Evolutionary conservation across 345 rosid species (phyloP).

Genomic region (Eutrema japonicum): DNA sequence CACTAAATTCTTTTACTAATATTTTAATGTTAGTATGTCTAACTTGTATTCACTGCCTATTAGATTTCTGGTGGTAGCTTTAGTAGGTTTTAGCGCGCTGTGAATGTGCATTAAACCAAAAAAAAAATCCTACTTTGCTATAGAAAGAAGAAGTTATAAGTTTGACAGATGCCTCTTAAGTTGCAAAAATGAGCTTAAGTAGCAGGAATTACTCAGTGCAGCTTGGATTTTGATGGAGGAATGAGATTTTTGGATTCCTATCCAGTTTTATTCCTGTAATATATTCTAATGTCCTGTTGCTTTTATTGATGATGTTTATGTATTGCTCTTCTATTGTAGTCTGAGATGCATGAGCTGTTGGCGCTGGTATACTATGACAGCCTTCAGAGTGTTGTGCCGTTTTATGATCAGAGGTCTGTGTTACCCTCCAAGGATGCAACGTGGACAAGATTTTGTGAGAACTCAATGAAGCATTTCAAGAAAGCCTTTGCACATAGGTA

Average conservation of each 20-base stretch:
- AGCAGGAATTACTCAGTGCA: conserved; percentile 14
- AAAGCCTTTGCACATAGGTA: conserved; percentile 88
- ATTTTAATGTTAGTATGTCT: conserved; percentile 18
- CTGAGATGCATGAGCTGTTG: conserved; percentile 91
- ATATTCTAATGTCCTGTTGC: conserved; percentile 5
- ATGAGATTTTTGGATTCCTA: conserved; percentile 9
- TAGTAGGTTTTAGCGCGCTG: conserved; percentile 9
- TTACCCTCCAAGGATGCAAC: conserved; percentile 79
- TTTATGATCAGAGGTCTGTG: conserved; percentile 82
- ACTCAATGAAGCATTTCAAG: conserved; percentile 84
- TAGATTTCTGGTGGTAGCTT: conserved; percentile 28
- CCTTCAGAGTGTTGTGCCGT: conserved; percentile 96
- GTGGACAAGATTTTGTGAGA: conserved; percentile 79
- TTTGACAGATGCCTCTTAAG: conserved; percentile 4
- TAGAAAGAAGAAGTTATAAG: conserved; percentile 18
- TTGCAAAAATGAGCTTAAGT: conserved; percentile 3
- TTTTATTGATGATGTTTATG: conserved; percentile 37
- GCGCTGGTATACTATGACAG: conserved; percentile 97
- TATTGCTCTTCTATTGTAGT: conserved; percentile 54
- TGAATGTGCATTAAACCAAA: conserved; percentile 18
- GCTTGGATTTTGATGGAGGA: conserved; percentile 27
- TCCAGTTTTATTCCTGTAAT: conserved; percentile 13
- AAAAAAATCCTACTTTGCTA: not conserved
- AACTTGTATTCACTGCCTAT: conserved; percentile 22
- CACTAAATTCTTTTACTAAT: not conserved